These are phyloP conservation scores for Lunularia cruciata DNA, from an alignment of 225 moss, liverwort and hornwort genomes.

Conservation along the genomic window DNA sequence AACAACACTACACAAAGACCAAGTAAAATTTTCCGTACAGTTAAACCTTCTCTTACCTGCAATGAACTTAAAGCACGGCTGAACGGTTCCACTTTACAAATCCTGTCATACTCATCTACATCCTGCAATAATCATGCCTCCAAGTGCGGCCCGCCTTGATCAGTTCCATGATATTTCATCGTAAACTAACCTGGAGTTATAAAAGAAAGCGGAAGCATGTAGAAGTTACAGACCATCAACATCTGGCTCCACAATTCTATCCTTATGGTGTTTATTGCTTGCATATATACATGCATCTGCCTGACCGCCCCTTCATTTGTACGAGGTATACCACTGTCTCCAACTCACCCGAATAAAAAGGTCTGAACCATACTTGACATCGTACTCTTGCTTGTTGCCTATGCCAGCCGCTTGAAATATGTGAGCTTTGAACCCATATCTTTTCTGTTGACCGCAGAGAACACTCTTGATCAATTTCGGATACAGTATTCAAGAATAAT, in stretches of 20 bases:
- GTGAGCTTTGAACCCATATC: constrained; percentile 74
- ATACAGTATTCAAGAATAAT: too few relatives aligned
- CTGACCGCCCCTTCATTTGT: too few relatives aligned
- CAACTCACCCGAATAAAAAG: constrained; percentile 70
- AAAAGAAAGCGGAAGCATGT: too few relatives aligned
- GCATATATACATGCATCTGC: too few relatives aligned
- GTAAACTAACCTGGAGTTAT: too few relatives aligned
- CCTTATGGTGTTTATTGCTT: too few relatives aligned
- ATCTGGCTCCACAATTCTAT: too few relatives aligned
- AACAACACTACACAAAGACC: too few relatives aligned
- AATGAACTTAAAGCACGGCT: constrained; percentile 62
- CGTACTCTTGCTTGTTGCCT: constrained; percentile 71
- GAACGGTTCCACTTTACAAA: constrained; percentile 97
- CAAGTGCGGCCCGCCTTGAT: background rate
- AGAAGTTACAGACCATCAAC: too few relatives aligned
- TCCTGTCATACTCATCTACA: constrained; percentile 84
- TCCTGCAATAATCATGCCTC: constrained; percentile 43
- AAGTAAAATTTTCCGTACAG: too few relatives aligned
- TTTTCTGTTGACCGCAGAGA: constrained; percentile 50
- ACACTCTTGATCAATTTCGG: background rate
- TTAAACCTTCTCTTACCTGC: constrained; percentile 54
- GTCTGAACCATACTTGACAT: constrained; percentile 80
- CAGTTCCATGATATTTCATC: background rate
- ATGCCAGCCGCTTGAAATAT: constrained; percentile 67
- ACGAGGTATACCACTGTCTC: background rate